These are phyloP conservation scores for Gynochthodes officinalis DNA, from an alignment of 257 asterid species.

Conservation along the genomic window DNA sequence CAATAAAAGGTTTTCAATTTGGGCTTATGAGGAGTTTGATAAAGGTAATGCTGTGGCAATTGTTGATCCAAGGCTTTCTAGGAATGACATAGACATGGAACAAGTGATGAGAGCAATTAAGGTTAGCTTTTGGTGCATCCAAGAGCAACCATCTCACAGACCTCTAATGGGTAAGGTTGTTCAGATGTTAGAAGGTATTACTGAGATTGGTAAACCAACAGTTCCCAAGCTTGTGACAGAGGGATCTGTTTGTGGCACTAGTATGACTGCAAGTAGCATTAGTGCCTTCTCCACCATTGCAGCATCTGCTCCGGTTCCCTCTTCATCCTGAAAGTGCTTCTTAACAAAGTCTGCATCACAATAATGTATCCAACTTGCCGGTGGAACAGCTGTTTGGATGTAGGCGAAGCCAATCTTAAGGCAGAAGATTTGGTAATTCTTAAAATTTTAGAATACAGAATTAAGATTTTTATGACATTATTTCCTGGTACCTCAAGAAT, in stretches of 20 bases:
- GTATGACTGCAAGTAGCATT: slow-evolving; percentile 39
- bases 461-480: not conserved
- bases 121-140: slow-evolving; percentile 90
- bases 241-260: slow-evolving; percentile 42
- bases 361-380: not conserved
- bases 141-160: slow-evolving; percentile 88
- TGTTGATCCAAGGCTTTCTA: slow-evolving; percentile 46
- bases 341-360: slow-evolving; percentile 4
- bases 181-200: slow-evolving; percentile 82
- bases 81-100: slow-evolving; percentile 52
- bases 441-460: not conserved
- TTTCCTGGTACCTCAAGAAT: not conserved
- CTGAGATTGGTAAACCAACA: slow-evolving; percentile 61
- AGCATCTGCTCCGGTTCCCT: slow-evolving; percentile 48
- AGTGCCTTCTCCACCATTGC: slow-evolving; percentile 52
- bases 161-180: slow-evolving; percentile 88
- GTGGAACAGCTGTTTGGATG: not conserved
- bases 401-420: not conserved
- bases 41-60: slow-evolving; percentile 55
- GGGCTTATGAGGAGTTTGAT: slow-evolving; percentile 86
- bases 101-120: slow-evolving; percentile 55
- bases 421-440: not conserved
- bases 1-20: slow-evolving; percentile 50
- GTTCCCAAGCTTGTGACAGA: slow-evolving; percentile 54
- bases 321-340: slow-evolving; percentile 47